Evolutionary conservation across 805 yeast genomes (phyloP).

Genomic region (Lipomyces anomalus): DNA sequence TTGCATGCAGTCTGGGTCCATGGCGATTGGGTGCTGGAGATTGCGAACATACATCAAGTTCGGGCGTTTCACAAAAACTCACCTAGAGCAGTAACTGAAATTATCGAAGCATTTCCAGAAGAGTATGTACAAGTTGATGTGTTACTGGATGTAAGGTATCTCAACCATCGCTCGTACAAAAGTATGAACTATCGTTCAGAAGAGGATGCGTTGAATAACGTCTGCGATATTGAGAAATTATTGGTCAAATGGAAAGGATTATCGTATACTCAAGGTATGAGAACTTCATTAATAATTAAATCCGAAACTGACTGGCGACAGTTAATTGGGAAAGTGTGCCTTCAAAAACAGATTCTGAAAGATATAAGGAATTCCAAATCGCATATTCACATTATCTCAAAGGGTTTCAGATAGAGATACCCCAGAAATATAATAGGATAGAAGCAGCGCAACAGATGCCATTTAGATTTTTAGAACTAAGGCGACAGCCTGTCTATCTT

Average conservation of each 20-base stretch:
- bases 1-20: conserved; percentile 13
- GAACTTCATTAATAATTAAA: background rate
- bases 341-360: background rate
- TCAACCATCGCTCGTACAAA: background rate
- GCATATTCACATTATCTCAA: conserved; percentile 13
- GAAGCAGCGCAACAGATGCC: background rate
- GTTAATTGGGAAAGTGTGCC: conserved; percentile 19
- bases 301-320: background rate
- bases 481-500: conserved; percentile 15
- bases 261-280: conserved; percentile 11
- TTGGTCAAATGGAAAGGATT: conserved; percentile 19
- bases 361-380: conserved; percentile 8
- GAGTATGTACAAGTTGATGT: conserved; percentile 9
- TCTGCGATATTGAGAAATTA: conserved; percentile 5
- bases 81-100: background rate
- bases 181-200: conserved; percentile 7
- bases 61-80: conserved; percentile 11
- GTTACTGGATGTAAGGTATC: conserved; percentile 11
- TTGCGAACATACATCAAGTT: background rate
- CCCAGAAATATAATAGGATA: conserved; percentile 1
- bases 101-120: conserved; percentile 5
- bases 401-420: conserved; percentile 7
- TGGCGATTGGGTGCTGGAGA: conserved; percentile 18
- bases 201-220: conserved; percentile 8
- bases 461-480: conserved; percentile 13